Evolutionary conservation across 2,329 filamentous ascomycete species (phyloP).

Genomic region (Leptodontidium sp.): DNA sequence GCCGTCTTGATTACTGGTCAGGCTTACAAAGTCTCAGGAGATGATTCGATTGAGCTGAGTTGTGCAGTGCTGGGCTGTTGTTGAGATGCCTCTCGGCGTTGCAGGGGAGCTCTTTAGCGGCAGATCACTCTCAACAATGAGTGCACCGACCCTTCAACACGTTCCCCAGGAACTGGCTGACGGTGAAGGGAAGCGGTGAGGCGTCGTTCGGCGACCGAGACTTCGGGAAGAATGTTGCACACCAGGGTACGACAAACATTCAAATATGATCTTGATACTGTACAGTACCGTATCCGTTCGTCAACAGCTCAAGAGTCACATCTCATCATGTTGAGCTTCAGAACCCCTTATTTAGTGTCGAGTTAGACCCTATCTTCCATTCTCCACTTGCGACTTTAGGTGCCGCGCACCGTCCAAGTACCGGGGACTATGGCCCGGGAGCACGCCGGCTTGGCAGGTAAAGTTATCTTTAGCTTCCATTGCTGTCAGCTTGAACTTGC

Average conservation of each 20-base stretch:
- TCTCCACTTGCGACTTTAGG: background rate
- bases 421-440: background rate
- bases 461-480: conserved; percentile 4
- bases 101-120: conserved; percentile 23
- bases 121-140: conserved; percentile 12
- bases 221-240: background rate
- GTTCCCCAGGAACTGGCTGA: conserved; percentile 10
- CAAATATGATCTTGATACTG: background rate
- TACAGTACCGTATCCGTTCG: background rate
- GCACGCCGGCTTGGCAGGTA: conserved; percentile 10
- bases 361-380: background rate
- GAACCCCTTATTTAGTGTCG: background rate
- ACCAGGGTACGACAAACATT: background rate
- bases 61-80: conserved; percentile 13
- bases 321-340: conserved; percentile 6
- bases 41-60: background rate
- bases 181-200: background rate
- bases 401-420: background rate
- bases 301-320: background rate
- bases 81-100: conserved; percentile 18
- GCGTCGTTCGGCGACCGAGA: conserved; percentile 10
- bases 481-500: background rate
- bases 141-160: background rate
- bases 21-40: conserved; percentile 19
- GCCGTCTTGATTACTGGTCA: conserved; percentile 16